Conservation (phyloP, 2,329 filamentous ascomycete genomes). For the Stagonosporopsis chrysanthemi region DNA sequence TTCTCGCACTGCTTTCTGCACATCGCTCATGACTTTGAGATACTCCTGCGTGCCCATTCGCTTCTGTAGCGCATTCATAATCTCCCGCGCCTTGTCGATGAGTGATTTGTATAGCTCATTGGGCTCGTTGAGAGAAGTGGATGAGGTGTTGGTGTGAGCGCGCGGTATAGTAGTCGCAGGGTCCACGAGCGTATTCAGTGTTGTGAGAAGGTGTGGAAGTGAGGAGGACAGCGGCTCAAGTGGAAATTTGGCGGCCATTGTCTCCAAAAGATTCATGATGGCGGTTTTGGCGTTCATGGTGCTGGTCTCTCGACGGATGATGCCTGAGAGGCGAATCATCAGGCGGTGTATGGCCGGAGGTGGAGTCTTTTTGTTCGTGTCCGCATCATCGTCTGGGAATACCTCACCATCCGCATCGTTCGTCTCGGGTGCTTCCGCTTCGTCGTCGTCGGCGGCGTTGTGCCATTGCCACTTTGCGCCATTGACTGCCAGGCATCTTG, state of each 20-base stretch:
- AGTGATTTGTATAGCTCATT: slow-evolving; percentile 73
- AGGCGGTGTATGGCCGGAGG: slow-evolving; percentile 73
- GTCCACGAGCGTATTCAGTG: slow-evolving; percentile 85
- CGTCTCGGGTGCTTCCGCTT: slow-evolving; percentile 52
- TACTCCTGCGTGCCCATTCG: slow-evolving; percentile 83
- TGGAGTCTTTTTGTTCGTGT: slow-evolving; percentile 26
- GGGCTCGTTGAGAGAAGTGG: slow-evolving; percentile 58
- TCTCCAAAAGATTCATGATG: slow-evolving; percentile 76
- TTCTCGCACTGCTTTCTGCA: slow-evolving; percentile 74
- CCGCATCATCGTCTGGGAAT: slow-evolving; percentile 47
- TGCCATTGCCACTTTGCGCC: slow-evolving; percentile 56
- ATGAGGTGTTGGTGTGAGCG: slow-evolving; percentile 66
- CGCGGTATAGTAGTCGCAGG: slow-evolving; percentile 74
- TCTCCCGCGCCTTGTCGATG: slow-evolving; percentile 74
- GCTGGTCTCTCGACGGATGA: slow-evolving; percentile 72
- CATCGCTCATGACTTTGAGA: slow-evolving; percentile 74
- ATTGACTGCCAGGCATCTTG: slow-evolving; percentile 68
- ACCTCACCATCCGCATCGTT: slow-evolving; percentile 47
- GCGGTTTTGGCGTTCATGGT: slow-evolving; percentile 77
- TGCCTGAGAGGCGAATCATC: slow-evolving; percentile 77
- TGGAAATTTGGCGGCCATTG: slow-evolving; percentile 70
- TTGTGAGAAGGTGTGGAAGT: slow-evolving; percentile 69
- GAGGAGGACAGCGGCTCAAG: slow-evolving; percentile 65
- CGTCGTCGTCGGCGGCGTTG: slow-evolving; percentile 55
- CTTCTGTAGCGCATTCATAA: slow-evolving; percentile 83